Base-by-base conservation (phyloP, 257 asterid genomes). In the Jacaranda copaia region DNA sequence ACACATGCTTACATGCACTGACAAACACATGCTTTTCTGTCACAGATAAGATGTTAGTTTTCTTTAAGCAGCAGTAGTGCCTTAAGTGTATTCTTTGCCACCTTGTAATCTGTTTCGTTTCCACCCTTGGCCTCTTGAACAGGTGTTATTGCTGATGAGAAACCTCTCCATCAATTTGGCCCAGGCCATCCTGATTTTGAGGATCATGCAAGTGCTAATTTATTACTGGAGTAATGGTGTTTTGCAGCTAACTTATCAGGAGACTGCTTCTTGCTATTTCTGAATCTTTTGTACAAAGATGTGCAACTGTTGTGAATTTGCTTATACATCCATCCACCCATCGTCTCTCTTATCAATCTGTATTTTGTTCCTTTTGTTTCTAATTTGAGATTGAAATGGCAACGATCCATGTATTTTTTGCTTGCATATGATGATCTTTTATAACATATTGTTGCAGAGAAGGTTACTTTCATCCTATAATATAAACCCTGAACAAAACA, bases 131-230 rank as follows among this genome's bases (percentile, higher is more conserved):
- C 38, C 42, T 48, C 60, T 67, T 25, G 32, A 25, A 25, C 32
- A 25, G 32, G 32, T 25, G 32, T 25, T 25, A 25, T 25, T 25
- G 32, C 32, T 25, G 32, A 25, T 25, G 32, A 86, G 93, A 83
- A 91, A 89, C 66, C 90, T 89, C 75, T 70, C 97, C 43, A 81
- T 86, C 90, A 89, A 89, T 84, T 68, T 25, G 32, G 32, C 32
- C 32, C 32, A 25, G 32, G n/a, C n/a, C n/a, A n/a, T 25, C 32
- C 32, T 25, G 32, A 25, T 25, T 25, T 25, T 25, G 32, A 25
- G 32, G 32, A 25, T 25, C 32, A 25, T 25, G 97, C 88, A 88
- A 88, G 95, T 84, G 70, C 74, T 74, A 61, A 20, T 56, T 67
- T 53, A 32, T 65, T 18, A 69, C 49, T 19, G 32, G 39, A 59